A percentile compares a stretch with the other conserved stretches of the same genome.
Conservation (phyloP, 106 monocot species). For the Dendrobium nobile region DNA sequence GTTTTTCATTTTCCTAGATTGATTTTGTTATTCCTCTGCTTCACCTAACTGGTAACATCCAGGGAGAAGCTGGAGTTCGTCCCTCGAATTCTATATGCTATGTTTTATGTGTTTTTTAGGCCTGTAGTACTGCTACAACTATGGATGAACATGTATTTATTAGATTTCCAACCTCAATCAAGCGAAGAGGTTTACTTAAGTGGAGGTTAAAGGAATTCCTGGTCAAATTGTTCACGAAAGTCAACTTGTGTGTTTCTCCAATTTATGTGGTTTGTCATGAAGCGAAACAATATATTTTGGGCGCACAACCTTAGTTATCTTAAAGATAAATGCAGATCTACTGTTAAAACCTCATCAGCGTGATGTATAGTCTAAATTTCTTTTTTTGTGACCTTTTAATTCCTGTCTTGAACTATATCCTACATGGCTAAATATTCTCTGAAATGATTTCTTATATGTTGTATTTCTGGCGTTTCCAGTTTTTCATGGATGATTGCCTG, state of each 20-base stretch:
- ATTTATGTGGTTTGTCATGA: not conserved
- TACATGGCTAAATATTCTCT: not conserved
- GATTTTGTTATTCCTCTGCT: not conserved
- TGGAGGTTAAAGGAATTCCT: too few species aligned
- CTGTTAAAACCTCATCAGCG: not conserved
- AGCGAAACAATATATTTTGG: not conserved
- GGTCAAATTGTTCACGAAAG: too few species aligned
- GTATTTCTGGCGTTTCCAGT: conserved; percentile 31
- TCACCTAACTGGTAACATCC: too few species aligned
- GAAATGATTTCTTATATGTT: not conserved
- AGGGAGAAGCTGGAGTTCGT: too few species aligned
- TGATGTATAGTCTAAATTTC: not conserved
- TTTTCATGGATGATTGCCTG: conserved; percentile 95
- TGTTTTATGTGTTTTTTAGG: too few species aligned
- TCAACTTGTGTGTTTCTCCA: not conserved
- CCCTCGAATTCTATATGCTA: too few species aligned
- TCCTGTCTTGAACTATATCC: not conserved
- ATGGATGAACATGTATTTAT: too few species aligned
- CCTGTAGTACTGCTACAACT: too few species aligned
- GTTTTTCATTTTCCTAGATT: not conserved
- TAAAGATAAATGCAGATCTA: not conserved
- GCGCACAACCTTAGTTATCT: not conserved
- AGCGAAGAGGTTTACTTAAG: too few species aligned
- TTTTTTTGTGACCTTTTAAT: not conserved
- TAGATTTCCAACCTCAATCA: too few species aligned